Evolutionary conservation across 768 basidiomycete species (phyloP).

Genomic region (Coprinellus aureogranulatus): DNA sequence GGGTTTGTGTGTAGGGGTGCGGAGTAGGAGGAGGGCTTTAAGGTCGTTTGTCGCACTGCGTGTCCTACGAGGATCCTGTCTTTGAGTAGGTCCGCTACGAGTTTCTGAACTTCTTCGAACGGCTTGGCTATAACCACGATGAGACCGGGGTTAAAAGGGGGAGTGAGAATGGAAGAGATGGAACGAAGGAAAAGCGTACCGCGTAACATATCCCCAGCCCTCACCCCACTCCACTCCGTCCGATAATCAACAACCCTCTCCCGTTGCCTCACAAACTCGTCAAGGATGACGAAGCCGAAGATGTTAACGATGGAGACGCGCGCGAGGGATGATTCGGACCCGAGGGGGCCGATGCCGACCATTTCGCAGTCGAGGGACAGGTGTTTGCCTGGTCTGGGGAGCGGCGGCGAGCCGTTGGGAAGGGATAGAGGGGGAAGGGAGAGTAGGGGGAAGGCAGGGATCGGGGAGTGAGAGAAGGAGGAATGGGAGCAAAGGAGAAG

Average conservation of each 20-base stretch:
- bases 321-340: slow-evolving; percentile 79
- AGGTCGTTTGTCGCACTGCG: slow-evolving; percentile 88
- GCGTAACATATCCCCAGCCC: slow-evolving; percentile 66
- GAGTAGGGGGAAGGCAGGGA: background rate
- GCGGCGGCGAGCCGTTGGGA: background rate
- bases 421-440: background rate
- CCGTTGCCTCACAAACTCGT: slow-evolving; percentile 82
- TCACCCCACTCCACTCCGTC: slow-evolving; percentile 85
- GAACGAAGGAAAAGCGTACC: no score
- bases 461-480: no score
- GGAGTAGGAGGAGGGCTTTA: slow-evolving; percentile 70
- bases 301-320: slow-evolving; percentile 90
- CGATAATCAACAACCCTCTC: slow-evolving; percentile 92
- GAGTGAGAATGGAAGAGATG: no score
- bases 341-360: slow-evolving; percentile 91
- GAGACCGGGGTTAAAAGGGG: background rate
- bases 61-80: slow-evolving; percentile 86
- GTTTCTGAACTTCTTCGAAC: slow-evolving; percentile 77
- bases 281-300: slow-evolving; percentile 73
- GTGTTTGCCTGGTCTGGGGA: slow-evolving; percentile 62
- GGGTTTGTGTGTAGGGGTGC: slow-evolving; percentile 61
- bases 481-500: no score
- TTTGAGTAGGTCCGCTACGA: slow-evolving; percentile 72
- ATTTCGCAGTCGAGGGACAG: slow-evolving; percentile 95
- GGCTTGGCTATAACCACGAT: slow-evolving; percentile 52